Conservation (phyloP, 2,329 filamentous ascomycete genomes). For the Furcasterigmium furcatum region DNA sequence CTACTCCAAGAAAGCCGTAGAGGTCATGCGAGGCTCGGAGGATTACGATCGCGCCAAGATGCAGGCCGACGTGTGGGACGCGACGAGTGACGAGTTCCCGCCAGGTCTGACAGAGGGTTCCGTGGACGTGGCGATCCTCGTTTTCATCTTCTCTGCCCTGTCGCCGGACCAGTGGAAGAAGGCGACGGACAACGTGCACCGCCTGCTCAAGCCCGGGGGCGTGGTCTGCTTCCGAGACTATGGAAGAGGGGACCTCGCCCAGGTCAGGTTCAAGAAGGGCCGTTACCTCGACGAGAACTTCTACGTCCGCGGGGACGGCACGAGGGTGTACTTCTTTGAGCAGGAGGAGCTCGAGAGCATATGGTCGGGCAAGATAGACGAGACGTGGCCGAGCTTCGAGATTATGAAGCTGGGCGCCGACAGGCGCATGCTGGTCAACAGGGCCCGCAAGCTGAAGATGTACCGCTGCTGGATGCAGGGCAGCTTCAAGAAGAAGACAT, state of each 20-base stretch:
- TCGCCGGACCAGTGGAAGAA: slow-evolving; percentile 80
- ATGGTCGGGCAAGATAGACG: slow-evolving; percentile 55
- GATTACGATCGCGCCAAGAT: slow-evolving; percentile 71
- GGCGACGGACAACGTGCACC: slow-evolving; percentile 77
- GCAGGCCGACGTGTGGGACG: slow-evolving; percentile 94
- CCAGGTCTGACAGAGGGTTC: slow-evolving; percentile 73
- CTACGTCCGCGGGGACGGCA: slow-evolving; percentile 93
- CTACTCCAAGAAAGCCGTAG: slow-evolving; percentile 91
- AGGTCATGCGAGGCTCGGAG: slow-evolving; percentile 81
- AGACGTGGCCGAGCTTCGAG: slow-evolving; percentile 52
- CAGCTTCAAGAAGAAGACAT: slow-evolving; percentile 64
- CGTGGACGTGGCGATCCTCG: slow-evolving; percentile 89
- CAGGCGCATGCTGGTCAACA: slow-evolving; percentile 85
- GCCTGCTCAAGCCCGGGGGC: slow-evolving; percentile 87
- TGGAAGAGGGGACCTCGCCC: slow-evolving; percentile 89
- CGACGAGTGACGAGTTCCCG: slow-evolving; percentile 68
- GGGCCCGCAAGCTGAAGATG: slow-evolving; percentile 91
- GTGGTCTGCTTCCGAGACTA: slow-evolving; percentile 95
- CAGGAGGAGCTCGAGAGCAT: slow-evolving; percentile 75
- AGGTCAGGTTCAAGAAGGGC: slow-evolving; percentile 95
- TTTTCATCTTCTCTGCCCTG: slow-evolving; percentile 96
- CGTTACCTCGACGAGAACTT: slow-evolving; percentile 96
- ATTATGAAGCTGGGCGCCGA: slow-evolving; percentile 80
- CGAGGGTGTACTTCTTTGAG: slow-evolving; percentile 96
- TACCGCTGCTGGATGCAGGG: slow-evolving; percentile 96